Evolutionary conservation across 176 grass and related monocot species (phyloP), one percentile per base, ranked within the genome.

Genomic region (Chloris gayana): DNA sequence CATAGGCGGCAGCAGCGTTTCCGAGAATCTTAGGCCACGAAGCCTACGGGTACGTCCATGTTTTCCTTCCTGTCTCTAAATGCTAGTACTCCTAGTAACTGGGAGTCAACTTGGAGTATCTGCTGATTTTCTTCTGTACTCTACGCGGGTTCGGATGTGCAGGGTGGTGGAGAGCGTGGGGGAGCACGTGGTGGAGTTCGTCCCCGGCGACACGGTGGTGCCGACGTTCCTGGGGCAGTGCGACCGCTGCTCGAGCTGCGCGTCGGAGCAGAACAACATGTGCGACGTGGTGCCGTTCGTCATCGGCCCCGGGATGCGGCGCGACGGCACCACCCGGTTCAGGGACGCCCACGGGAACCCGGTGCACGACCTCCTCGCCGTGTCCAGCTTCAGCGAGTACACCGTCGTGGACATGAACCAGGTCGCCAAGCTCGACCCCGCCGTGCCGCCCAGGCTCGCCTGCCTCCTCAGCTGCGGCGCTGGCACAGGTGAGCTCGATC

Each of bases 161-260:
- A 97, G 94, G 79, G 83, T 80, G 25, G 89, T 97, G 77, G 94
- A 97, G 85, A 92, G 94, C 83, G n/a, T 97, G 1, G 94, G 94
- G 34, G 87, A 92, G 4, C 29, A 76, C 0, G 91, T 94, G 39
- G 76, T 86, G 13, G 89, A 66, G 37, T 88, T 94, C 49, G 76
- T 18, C 6, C 82, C 44, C 14, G 94, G 91, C 1, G 91, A 97
- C 68, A 26, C 74, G 33, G 91, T 94, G 80, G 71, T 90, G 49
- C 91, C 89, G 24, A 87, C 83, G 25, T 94, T 86, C 83, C 34
- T 94, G 33, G 82, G 91, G 7, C 85, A 97, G 65, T 94, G 94
- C 85, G 76, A 65, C 19, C 17, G 64, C 0, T 97, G 94, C 73
- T 1, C 10, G 18, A 82, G 85, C 77, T 94, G 94, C 83, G 7